Evolutionary conservation across 495 filamentous ascomycete species (phyloP), one percentile per base, ranked within the genome.

Genomic region (Arthonia radiata): DNA sequence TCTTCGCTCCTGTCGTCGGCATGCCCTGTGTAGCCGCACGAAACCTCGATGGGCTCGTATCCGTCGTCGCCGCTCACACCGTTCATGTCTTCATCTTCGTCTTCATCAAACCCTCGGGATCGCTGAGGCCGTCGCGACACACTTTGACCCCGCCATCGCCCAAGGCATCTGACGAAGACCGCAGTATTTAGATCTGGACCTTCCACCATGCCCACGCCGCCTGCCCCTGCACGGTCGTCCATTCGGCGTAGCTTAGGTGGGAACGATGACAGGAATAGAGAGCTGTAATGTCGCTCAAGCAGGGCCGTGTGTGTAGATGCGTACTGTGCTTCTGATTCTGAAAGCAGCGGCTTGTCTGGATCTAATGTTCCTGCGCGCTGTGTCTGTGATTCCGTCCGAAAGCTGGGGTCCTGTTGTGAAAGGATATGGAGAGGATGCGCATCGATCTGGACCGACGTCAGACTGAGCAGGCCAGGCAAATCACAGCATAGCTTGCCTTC

Each of bases 181-280:
- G 75, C 79, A 22, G 61, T 56, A 23, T 79, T 68, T 28, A 60
- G 44, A 49, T 94, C 89, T 5, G 86, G 86, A 1, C 59, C 54
- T 34, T 89, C 77, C 13, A 97, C 64, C 86, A 97, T 97, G 49
- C 64, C 78, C 30, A 80, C 71, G 2, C 80, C 79, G 1, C 78
- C 83, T 22, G 19, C 19, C 7, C 19, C 19, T 0, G 71, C 65
- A 27, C 74, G 76, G 52, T 97, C 89, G 55, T 94, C 81, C 27
- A 97, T 50, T 40, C 74, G 60, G 42, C 76, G 67, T 42, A 94
- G 42, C 21, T 59, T 48, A 18, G 61, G 46, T 15, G 86, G 82
- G 35, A 97, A 97, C 15, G 67, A 59, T 0, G 55, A 55, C 30
- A 97, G 56, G 43, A 97, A 97, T 1, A 72, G 73, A 1, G 66